phyloP scores from a whole-genome alignment of 2,329 filamentous ascomycete genomes.

The Hirsutella rhossiliensis region DNA sequence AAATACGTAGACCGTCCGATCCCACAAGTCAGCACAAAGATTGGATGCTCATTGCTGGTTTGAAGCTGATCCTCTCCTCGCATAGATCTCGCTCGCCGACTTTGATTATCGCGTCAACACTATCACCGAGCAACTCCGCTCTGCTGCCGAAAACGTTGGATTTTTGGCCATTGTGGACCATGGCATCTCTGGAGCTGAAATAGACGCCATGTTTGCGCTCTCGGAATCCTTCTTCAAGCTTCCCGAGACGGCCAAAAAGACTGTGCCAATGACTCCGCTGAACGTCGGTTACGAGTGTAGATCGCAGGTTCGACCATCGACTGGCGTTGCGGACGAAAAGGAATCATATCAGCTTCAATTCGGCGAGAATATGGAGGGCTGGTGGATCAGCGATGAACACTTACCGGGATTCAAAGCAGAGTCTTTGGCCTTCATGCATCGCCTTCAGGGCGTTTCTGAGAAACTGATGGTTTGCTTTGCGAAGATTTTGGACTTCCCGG shows the following conservation, averaged over 20 bases:
- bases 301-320: slow-evolving; percentile 45
- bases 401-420: slow-evolving; percentile 35
- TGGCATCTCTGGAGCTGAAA: slow-evolving; percentile 33
- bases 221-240: slow-evolving; percentile 43
- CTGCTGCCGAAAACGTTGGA: slow-evolving; percentile 45
- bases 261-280: slow-evolving; percentile 38
- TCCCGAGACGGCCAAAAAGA: slow-evolving; percentile 36
- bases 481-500: slow-evolving; percentile 40
- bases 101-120: slow-evolving; percentile 38
- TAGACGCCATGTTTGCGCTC: slow-evolving; percentile 37
- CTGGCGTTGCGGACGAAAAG: slow-evolving; percentile 44
- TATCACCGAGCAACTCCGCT: slow-evolving; percentile 38
- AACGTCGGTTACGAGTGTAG: slow-evolving; percentile 52
- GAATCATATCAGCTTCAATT: slow-evolving; percentile 54
- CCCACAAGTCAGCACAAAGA: not conserved
- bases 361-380: slow-evolving; percentile 36
- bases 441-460: slow-evolving; percentile 39
- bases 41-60: not conserved
- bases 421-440: slow-evolving; percentile 40
- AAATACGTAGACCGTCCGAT: not conserved
- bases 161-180: slow-evolving; percentile 48
- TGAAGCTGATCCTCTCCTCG: not conserved
- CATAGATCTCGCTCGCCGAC: slow-evolving; percentile 36
- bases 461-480: slow-evolving; percentile 47
- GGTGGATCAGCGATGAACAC: slow-evolving; percentile 36